A percentile compares a stretch with the other conserved stretches of the same genome.
Conservation (phyloP, 768 basidiomycete species). For the Lactarius sp. region DNA sequence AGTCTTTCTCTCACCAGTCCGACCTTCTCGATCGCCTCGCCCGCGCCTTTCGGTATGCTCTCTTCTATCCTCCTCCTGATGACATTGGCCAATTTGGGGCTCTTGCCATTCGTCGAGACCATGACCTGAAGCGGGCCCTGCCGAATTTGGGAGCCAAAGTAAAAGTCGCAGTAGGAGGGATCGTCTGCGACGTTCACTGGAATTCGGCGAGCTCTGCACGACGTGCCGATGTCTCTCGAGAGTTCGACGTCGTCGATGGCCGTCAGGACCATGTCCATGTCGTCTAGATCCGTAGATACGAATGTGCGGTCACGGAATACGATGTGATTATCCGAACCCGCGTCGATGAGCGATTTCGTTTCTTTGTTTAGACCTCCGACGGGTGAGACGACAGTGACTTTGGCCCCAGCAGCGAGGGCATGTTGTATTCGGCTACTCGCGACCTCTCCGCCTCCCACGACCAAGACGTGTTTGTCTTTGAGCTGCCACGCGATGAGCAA, state of each 20-base stretch:
- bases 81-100: conserved; percentile 85
- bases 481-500: conserved; percentile 94
- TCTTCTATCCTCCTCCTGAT: conserved; percentile 65
- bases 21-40: conserved; percentile 72
- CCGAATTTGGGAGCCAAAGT: conserved; percentile 92
- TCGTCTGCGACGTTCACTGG: conserved; percentile 97
- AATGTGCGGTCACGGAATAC: conserved; percentile 71
- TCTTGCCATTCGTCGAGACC: conserved; percentile 92
- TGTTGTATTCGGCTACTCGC: conserved; percentile 86
- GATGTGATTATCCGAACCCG: conserved; percentile 45
- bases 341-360: conserved; percentile 48
- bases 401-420: conserved; percentile 74
- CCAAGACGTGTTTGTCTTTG: conserved; percentile 72
- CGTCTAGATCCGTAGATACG: conserved; percentile 57
- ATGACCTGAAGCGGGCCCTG: conserved; percentile 90
- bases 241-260: conserved; percentile 79
- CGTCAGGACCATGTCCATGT: conserved; percentile 83
- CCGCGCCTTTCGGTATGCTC: conserved; percentile 65
- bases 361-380: conserved; percentile 56
- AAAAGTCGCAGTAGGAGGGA: conserved; percentile 94
- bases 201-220: conserved; percentile 63
- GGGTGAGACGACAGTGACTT: conserved; percentile 75
- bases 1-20: conserved; percentile 69
- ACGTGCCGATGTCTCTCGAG: conserved; percentile 65
- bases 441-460: conserved; percentile 92